Evolutionary conservation across 805 yeast genomes (phyloP).

Genomic region (Tetrapisispora nanseiensis): DNA sequence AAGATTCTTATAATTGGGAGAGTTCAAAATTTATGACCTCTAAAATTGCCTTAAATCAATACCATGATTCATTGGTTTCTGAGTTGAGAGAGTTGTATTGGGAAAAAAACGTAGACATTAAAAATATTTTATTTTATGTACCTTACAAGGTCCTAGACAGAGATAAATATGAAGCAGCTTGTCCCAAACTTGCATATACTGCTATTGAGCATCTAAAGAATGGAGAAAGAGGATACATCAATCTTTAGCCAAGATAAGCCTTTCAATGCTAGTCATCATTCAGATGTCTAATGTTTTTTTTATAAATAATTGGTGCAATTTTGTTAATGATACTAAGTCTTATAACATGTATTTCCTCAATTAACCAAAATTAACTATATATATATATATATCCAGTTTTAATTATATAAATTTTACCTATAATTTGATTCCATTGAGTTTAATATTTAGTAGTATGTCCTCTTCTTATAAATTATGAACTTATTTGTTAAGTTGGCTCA

Average conservation of each 20-base stretch:
- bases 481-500: too few relatives aligned
- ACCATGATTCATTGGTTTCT: conserved; percentile 19
- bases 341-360: too few relatives aligned
- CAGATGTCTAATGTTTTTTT: too few relatives aligned
- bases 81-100: conserved; percentile 8
- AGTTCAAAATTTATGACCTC: conserved; percentile 10
- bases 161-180: neutral
- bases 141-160: conserved; percentile 6
- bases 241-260: neutral
- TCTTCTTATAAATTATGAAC: too few relatives aligned
- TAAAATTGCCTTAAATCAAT: conserved; percentile 18
- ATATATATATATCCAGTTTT: too few relatives aligned
- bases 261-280: too few relatives aligned
- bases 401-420: too few relatives aligned
- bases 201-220: conserved; percentile 8
- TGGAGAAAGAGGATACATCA: conserved; percentile 12
- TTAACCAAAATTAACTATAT: too few relatives aligned
- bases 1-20: conserved; percentile 2
- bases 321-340: too few relatives aligned
- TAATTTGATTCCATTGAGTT: too few relatives aligned
- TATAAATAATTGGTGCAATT: too few relatives aligned
- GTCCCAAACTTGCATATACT: conserved; percentile 6
- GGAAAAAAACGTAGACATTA: conserved; percentile 4
- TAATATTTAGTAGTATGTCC: too few relatives aligned
- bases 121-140: conserved; percentile 9